phyloP scores from a whole-genome alignment of 179 eudicot species.

The Patellifolia procumbens region DNA sequence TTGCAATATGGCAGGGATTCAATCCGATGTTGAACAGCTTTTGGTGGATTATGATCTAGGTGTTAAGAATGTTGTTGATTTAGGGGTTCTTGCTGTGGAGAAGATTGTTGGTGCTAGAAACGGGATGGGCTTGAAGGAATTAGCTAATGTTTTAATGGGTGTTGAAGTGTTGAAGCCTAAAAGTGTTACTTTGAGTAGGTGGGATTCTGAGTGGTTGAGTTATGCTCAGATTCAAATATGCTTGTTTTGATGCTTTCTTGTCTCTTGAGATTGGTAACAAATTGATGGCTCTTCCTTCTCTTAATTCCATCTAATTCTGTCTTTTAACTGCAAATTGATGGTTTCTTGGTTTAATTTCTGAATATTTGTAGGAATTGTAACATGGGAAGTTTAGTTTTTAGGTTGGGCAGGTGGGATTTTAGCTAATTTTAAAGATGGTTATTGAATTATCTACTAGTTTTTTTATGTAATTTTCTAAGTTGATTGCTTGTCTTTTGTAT shows the following conservation, averaged over 20 bases:
- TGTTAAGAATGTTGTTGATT: slow-evolving; percentile 15
- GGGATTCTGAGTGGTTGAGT: slow-evolving; percentile 48
- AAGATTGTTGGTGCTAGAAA: slow-evolving; percentile 3
- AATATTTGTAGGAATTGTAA: too few species aligned
- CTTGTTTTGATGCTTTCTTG: slow-evolving; percentile 54
- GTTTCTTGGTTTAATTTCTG: too few species aligned
- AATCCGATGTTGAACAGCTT: slow-evolving; percentile 36
- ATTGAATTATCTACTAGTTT: too few species aligned
- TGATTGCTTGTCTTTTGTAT: too few species aligned
- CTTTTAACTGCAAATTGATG: too few species aligned
- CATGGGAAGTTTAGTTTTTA: too few species aligned
- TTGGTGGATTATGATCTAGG: slow-evolving; percentile 28
- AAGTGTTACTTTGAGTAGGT: slow-evolving; percentile 45
- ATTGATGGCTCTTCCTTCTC: background rate
- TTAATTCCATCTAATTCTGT: background rate
- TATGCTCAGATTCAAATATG: slow-evolving; percentile 47
- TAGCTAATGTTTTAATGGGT: slow-evolving; percentile 35
- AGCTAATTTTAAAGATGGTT: too few species aligned
- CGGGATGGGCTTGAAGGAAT: slow-evolving; percentile 41
- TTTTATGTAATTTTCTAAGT: too few species aligned
- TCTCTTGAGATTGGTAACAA: slow-evolving; percentile 38
- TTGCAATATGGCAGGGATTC: slow-evolving; percentile 32
- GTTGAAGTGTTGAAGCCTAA: slow-evolving; percentile 44
- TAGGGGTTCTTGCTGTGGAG: slow-evolving; percentile 18
- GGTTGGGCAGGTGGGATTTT: too few species aligned